These are phyloP conservation scores for Nelumbo lutea DNA, from an alignment of 164 flowering plant species.

Conservation along the genomic window DNA sequence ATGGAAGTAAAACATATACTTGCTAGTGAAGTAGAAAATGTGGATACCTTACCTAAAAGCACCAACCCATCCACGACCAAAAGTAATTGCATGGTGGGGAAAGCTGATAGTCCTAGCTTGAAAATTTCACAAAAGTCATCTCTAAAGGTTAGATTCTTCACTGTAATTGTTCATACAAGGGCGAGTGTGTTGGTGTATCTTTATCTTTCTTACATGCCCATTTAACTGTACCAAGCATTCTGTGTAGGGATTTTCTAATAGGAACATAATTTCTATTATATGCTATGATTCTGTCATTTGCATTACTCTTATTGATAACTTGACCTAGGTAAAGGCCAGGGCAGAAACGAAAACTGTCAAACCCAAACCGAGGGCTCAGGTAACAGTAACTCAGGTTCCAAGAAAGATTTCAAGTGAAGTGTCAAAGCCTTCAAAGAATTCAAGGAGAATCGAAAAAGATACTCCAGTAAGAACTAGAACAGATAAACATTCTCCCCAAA, in stretches of 20 bases:
- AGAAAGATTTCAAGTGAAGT: slow-evolving; percentile 18
- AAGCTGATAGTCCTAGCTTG: slow-evolving; percentile 12
- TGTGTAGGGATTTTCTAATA: background rate
- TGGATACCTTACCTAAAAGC: slow-evolving; percentile 14
- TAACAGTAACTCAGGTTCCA: slow-evolving; percentile 17
- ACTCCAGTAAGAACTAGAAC: slow-evolving; percentile 21
- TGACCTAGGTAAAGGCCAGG: slow-evolving; percentile 21
- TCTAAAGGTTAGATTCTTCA: slow-evolving; percentile 33
- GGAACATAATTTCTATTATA: background rate
- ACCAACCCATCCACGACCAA: slow-evolving; percentile 16
- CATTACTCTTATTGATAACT: slow-evolving; percentile 1
- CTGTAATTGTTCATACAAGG: background rate
- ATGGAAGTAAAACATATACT: slow-evolving; percentile 17
- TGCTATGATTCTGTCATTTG: background rate
- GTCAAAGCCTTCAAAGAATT: slow-evolving; percentile 24
- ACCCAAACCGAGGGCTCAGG: slow-evolving; percentile 38
- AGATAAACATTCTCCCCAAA: slow-evolving; percentile 25
- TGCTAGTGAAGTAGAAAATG: slow-evolving; percentile 14
- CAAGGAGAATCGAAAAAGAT: slow-evolving; percentile 26
- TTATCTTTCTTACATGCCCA: background rate
- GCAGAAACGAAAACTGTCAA: slow-evolving; percentile 22
- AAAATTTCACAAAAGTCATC: slow-evolving; percentile 12
- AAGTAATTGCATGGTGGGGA: slow-evolving; percentile 8
- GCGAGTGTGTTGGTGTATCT: background rate
- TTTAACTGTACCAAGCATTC: background rate